Conservation (phyloP, 1,284 basidiomycete species). For the Abortiporus biennis region DNA sequence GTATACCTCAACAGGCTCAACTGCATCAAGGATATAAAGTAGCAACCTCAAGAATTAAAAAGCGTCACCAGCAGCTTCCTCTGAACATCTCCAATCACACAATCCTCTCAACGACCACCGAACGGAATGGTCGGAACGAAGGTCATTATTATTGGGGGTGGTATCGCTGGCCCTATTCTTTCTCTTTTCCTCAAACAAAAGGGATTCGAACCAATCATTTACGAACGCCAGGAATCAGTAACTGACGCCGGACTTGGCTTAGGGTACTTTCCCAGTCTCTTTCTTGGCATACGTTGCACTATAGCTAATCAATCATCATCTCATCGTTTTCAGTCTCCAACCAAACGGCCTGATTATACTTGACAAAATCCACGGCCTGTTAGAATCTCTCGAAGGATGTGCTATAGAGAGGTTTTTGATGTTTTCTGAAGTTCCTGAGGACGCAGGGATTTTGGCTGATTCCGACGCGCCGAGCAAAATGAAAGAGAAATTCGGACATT, state of each 20-base stretch:
- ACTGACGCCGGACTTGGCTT: constrained; percentile 31
- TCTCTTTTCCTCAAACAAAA: constrained; percentile 35
- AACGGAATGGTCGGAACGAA: background rate
- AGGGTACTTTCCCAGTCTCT: constrained; percentile 27
- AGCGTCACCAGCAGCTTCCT: too few species aligned
- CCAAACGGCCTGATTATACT: constrained; percentile 37
- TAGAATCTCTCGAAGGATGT: constrained; percentile 27
- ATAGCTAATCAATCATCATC: background rate
- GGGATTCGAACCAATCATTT: constrained; percentile 36
- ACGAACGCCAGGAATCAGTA: constrained; percentile 29
- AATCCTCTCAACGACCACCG: too few species aligned
- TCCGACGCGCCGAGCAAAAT: constrained; percentile 15
- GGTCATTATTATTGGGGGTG: constrained; percentile 12
- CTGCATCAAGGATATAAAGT: too few species aligned
- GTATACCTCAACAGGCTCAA: too few species aligned
- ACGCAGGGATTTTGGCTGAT: constrained; percentile 26
- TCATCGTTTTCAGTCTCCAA: constrained; percentile 26
- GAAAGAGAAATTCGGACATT: constrained; percentile 18
- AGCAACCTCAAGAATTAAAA: too few species aligned
- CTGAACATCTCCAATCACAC: too few species aligned
- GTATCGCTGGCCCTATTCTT: constrained; percentile 42
- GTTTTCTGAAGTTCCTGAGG: constrained; percentile 27
- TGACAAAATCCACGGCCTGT: constrained; percentile 31
- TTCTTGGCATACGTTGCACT: background rate
- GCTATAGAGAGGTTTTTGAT: constrained; percentile 18